Base-by-base conservation (phyloP, 495 filamentous ascomycete genomes). In the Sphaerosporella brunnea region DNA sequence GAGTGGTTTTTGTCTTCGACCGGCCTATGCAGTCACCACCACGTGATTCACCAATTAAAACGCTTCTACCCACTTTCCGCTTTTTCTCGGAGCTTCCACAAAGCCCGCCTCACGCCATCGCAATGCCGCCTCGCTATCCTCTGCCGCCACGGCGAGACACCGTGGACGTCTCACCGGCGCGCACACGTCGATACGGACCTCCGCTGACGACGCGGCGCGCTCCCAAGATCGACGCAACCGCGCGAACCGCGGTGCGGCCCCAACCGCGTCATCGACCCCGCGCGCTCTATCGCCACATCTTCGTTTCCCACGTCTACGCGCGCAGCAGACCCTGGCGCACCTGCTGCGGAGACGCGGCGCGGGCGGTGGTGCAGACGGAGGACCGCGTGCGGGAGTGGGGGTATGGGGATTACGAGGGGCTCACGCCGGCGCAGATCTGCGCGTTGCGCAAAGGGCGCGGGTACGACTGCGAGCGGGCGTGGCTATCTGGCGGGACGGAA, bases 101-200 rank as follows among this genome's bases (percentile, higher is more conserved):
- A n/a, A n/a, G 7, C 5, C 28, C 28, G 21, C 37, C 47, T 47
- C 25, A n/a, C 28, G 8, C 18, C 44, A 2, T 7, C 40, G 30
- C 37, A 15, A 58, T 59, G 56, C 75, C 80, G 8, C 86, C 90
- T 3, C 73, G 86, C 41, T 79, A 95, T 95, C 72, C 80, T 97
- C 50, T 69, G 90, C 66, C 82, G 90, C 53, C 90, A 97, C 57
- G 74, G 74, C 65, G 90, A 97, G 65, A 97, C 90, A 2, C 84
- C 92, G 71, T 97, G 90, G 90, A 94, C 87, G 1, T n/a, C 73
- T 95, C 32, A 85, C 83, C 57, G 90, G 87, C 49, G 77, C 80
- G 19, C 88, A 97, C 67, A 97, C 90, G 0, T 83, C 88, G 39
- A 73, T 66, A 23, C 83, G 90, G 96, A 52, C 77, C 96, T 18